Evolutionary conservation across 495 filamentous ascomycete species (phyloP), one percentile per base, ranked within the genome.

Genomic region (Tetracladium setigerum): DNA sequence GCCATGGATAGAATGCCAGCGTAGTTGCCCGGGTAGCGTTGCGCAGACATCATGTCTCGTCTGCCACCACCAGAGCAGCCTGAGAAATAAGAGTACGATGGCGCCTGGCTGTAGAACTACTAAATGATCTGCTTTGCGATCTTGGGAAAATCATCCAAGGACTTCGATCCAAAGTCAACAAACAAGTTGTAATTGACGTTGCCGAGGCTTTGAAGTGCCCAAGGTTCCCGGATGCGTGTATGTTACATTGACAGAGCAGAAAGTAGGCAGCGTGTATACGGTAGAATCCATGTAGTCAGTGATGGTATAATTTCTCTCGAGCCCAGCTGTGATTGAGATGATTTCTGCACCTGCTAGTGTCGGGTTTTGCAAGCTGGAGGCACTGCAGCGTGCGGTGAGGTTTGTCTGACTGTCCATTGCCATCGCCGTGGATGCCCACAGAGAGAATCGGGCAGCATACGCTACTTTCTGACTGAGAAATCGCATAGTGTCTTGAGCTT

Each of bases 11-110:
- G 54, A 45, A 69, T 70, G 1, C 67, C 66, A 36, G 69, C 67
- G 47, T 61, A 74, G 1, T 58, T 61, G 1, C 42, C 42, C 4
- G 69, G 69, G 50, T 68, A 68, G 12, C 60, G 56, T 47, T 72
- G 69, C 4, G 70, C 68, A 10, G 67, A 35, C 50, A 62, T 55
- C 14, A 69, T n/a, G 10, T 68, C 70, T 41, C 69, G 66, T 0
- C 69, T 59, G 13, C 70, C 69, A n/a, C 67, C 69, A 46, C 62
- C 65, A 12, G 67, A 70, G 45, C 69, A 74, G 7, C 71, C 68
- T 44, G 54, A 70, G 44, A 52, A 74, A 52, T 72, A 74, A 11
- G 67, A 69, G 47, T 59, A 70, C 7, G 42, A 37, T 0, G 67
- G 61, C 0, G 34, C 27, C 19, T 47, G 38, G 4, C 68, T 63